Conservation (phyloP, 345 rosid species). For the Citrus maxima region DNA sequence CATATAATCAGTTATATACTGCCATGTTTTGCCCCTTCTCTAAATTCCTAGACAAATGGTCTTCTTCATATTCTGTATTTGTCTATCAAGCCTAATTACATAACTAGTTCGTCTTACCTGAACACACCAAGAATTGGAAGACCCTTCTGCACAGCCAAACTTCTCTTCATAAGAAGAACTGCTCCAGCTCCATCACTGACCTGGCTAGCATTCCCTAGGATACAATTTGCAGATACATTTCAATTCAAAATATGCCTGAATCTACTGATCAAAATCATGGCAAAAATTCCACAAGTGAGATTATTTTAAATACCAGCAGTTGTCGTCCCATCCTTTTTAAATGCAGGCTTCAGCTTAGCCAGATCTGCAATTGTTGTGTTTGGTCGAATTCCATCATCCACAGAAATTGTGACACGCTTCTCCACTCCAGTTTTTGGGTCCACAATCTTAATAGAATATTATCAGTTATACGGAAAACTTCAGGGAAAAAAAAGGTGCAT, state of each 20-base stretch:
- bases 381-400: conserved; percentile 90
- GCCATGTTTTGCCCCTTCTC: not conserved
- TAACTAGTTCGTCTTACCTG: conserved; percentile 42
- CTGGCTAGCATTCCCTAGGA: conserved; percentile 90
- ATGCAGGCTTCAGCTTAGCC: conserved; percentile 82
- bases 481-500: not conserved
- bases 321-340: conserved; percentile 75
- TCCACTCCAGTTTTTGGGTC: conserved; percentile 81
- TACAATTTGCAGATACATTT: conserved; percentile 11
- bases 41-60: not conserved
- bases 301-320: conserved; percentile 69
- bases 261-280: not conserved
- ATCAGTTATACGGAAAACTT: conserved; percentile 11
- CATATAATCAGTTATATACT: not conserved
- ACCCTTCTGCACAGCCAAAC: conserved; percentile 75
- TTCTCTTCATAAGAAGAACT: conserved; percentile 90
- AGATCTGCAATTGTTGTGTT: conserved; percentile 56
- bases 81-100: not conserved
- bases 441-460: conserved; percentile 47
- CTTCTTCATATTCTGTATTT: not conserved
- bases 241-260: not conserved
- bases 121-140: conserved; percentile 90
- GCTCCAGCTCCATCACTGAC: conserved; percentile 98
- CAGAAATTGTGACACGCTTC: conserved; percentile 53
- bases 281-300: not conserved